Evolutionary conservation across 805 yeast species (phyloP), one percentile per base, ranked within the genome.

Genomic region (Ogataea trehalophila): DNA sequence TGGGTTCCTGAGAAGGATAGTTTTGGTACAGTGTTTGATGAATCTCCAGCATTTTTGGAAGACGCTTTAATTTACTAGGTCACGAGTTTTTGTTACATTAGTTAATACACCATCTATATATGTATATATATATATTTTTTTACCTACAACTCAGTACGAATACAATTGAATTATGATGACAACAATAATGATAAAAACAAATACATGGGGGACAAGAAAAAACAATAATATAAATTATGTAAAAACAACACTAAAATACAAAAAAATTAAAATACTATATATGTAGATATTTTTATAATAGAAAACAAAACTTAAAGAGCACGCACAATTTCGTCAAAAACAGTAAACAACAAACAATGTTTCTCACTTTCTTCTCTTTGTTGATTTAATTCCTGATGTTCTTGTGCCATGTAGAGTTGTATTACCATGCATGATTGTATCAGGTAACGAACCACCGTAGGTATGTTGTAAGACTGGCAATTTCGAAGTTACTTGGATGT

Each of bases 371-470:
- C 63, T 53, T 47, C 57, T 56, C 36, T 47, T 42, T 11, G 52
- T 44, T 15, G 50, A 48, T 37, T 42, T 42, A 34, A 52, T 39
- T 4, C 55, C 50, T 2, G 60, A 33, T 33, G 44, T 34, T 34
- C 55, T 49, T n/a, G 55, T 54, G 22, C 48, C 46, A 15, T 45
- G 52, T 16, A 22, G n/a, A 8, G 46, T 45, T 16, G 45, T 39
- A 22, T 45, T 48, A 6, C 51, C 46, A 39, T 44, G 42, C 33
- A 52, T 49, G 40, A 55, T 46, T 14, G 75, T 68, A 2, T 87
- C 85, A 1, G 97, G 97, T 59, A 91, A 73, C 1, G 85, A 75
- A 41, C 97, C 97, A 35, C 77, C 69, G 59, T 87, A 90, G 54
- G 83, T 87, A 22, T 82, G 77, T 60, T 81, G 81, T 47, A 86